These are phyloP conservation scores for Tylopilus sp. DNA, from an alignment of 1,284 basidiomycete genomes.

Conservation along the genomic window DNA sequence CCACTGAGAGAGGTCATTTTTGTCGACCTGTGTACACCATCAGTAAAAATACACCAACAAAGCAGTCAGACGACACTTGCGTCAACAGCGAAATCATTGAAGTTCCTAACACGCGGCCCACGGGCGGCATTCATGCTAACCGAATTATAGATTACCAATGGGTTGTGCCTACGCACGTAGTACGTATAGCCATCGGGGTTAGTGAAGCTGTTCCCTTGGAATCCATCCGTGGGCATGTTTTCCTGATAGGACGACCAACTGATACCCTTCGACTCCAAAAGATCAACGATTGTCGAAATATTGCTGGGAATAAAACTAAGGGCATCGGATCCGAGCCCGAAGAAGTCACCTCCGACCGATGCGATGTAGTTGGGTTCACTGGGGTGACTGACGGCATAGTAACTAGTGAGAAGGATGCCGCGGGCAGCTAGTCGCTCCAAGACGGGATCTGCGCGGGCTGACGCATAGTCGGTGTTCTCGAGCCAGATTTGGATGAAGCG, in stretches of 20 bases:
- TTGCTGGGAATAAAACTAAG: conserved; percentile 37
- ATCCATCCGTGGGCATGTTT: conserved; percentile 58
- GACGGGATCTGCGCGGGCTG: conserved; percentile 32
- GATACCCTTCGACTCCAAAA: conserved; percentile 57
- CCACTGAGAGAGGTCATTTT: conserved; percentile 56
- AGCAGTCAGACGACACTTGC: conserved; percentile 23
- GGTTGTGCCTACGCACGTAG: conserved; percentile 61
- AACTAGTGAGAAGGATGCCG: conserved; percentile 51
- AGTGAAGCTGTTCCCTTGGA: conserved; percentile 45
- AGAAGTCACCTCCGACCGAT: conserved; percentile 55
- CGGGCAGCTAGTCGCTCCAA: conserved; percentile 50
- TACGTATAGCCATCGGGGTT: conserved; percentile 43
- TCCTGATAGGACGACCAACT: conserved; percentile 58
- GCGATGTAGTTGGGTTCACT: conserved; percentile 63
- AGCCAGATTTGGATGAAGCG: conserved; percentile 53
- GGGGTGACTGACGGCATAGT: conserved; percentile 59
- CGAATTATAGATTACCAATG: conserved; percentile 51
- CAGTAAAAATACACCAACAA: neutral
- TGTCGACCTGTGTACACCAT: conserved; percentile 20
- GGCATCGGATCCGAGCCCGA: conserved; percentile 51
- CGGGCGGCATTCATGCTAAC: conserved; percentile 42
- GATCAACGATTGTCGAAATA: conserved; percentile 58
- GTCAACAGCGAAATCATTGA: conserved; percentile 57
- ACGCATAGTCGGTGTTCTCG: conserved; percentile 53
- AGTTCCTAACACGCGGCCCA: conserved; percentile 54